phyloP scores from a whole-genome alignment of 805 yeast species.

The Starmerella sp. region DNA sequence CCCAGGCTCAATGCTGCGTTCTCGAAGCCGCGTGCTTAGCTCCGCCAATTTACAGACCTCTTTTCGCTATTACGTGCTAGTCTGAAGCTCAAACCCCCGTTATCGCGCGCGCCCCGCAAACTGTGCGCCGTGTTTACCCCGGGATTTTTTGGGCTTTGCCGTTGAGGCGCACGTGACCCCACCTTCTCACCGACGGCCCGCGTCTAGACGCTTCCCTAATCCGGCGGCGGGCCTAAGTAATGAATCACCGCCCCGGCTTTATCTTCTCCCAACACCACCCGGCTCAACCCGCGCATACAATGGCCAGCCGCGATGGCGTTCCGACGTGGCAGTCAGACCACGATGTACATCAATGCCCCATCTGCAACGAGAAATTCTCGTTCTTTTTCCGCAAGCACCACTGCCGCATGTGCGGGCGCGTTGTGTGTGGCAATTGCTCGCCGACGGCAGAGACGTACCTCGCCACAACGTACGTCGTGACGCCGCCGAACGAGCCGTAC shows the following conservation, averaged over 20 bases:
- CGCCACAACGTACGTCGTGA: conserved; percentile 47
- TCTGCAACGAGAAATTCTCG: conserved; percentile 44
- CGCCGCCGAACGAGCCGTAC: conserved; percentile 40
- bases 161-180: not conserved
- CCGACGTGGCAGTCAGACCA: conserved; percentile 67
- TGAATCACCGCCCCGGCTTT: not conserved
- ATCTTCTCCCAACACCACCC: not conserved
- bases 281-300: not conserved
- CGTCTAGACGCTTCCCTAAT: not conserved
- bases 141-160: too few species aligned
- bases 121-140: too few species aligned
- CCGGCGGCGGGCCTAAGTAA: not conserved
- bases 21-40: too few species aligned
- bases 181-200: not conserved
- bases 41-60: too few species aligned
- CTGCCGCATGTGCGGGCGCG: conserved; percentile 63
- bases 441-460: conserved; percentile 41
- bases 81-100: too few species aligned
- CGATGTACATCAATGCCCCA: conserved; percentile 40
- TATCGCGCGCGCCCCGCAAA: too few species aligned
- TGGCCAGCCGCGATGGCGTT: conserved; percentile 11
- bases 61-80: too few species aligned
- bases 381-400: conserved; percentile 69
- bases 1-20: too few species aligned
- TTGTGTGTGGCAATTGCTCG: conserved; percentile 65